Conservation (phyloP, 2,329 filamentous ascomycete genomes). For the Fusarium drepaniforme region DNA sequence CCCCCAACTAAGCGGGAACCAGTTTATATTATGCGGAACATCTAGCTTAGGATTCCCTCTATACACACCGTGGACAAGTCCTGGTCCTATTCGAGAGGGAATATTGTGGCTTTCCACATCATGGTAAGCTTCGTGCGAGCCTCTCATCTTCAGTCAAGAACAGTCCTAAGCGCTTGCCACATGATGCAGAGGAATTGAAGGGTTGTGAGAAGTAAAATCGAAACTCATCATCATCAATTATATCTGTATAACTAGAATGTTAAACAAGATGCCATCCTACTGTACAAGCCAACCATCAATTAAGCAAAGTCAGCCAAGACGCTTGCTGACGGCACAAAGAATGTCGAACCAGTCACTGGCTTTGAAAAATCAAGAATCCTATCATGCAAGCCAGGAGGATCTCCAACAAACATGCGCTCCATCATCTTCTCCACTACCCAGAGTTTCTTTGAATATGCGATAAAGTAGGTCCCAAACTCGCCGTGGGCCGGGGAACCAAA, state of each 20-base stretch:
- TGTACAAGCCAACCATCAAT: not conserved
- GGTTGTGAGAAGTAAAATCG: not conserved
- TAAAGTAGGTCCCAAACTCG: constrained; percentile 70
- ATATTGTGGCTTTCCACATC: no score
- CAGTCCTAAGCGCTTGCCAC: no score
- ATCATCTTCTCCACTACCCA: constrained; percentile 72
- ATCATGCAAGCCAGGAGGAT: constrained; percentile 67
- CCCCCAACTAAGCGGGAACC: no score
- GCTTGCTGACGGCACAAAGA: constrained; percentile 60
- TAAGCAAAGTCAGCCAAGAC: constrained; percentile 23
- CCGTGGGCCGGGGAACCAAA: constrained; percentile 65
- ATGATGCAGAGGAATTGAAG: no score
- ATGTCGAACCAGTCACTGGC: constrained; percentile 63
- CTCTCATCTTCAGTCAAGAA: no score
- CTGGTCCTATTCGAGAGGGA: no score
- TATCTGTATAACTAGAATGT: not conserved
- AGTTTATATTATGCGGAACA: no score
- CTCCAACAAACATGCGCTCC: constrained; percentile 67
- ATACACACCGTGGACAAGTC: no score
- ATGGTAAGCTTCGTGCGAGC: no score
- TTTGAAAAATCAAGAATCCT: constrained; percentile 66
- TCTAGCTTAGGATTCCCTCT: no score
- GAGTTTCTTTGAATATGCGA: constrained; percentile 64
- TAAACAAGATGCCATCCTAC: no score
- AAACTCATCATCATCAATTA: not conserved